Evolutionary conservation across 495 filamentous ascomycete species (phyloP).

Genomic region (Xylaria cubensis): DNA sequence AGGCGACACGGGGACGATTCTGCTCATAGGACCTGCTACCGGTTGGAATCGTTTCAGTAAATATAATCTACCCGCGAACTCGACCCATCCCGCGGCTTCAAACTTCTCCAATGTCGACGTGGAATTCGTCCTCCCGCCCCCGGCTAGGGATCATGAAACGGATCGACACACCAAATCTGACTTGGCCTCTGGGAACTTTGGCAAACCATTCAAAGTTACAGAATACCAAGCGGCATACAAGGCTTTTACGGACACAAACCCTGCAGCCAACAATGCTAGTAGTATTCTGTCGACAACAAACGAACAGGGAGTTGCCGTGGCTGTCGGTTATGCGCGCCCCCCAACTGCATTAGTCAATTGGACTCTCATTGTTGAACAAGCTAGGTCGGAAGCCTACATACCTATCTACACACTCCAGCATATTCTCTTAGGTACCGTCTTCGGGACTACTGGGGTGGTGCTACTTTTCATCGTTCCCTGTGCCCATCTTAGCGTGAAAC

Average conservation of each 20-base stretch:
- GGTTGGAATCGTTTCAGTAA: conserved; percentile 68
- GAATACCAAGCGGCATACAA: conserved; percentile 63
- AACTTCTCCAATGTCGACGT: conserved; percentile 49
- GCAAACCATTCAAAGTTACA: conserved; percentile 61
- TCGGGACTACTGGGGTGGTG: conserved; percentile 76
- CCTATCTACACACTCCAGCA: conserved; percentile 75
- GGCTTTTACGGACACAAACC: conserved; percentile 56
- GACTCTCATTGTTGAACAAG: conserved; percentile 82
- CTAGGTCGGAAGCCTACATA: conserved; percentile 72
- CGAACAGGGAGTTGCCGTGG: conserved; percentile 68
- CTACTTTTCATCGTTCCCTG: conserved; percentile 73
- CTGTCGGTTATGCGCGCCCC: conserved; percentile 74
- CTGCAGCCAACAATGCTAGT: conserved; percentile 63
- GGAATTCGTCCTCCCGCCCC: conserved; percentile 56
- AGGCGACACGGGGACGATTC: conserved; percentile 67
- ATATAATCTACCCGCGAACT: conserved; percentile 43
- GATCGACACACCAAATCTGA: conserved; percentile 58
- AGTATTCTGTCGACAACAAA: conserved; percentile 71
- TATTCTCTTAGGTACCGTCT: conserved; percentile 83
- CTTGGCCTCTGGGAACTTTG: conserved; percentile 46
- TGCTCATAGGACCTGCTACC: conserved; percentile 70
- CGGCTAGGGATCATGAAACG: conserved; percentile 37
- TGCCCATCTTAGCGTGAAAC: conserved; percentile 79
- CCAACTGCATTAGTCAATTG: conserved; percentile 72
- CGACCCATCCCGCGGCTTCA: conserved; percentile 40